Percentiles rank a stretch among this genome's conserved stretches.
phyloP scores from a whole-genome alignment of 164 flowering plant species.

The Sextonia rubra region DNA sequence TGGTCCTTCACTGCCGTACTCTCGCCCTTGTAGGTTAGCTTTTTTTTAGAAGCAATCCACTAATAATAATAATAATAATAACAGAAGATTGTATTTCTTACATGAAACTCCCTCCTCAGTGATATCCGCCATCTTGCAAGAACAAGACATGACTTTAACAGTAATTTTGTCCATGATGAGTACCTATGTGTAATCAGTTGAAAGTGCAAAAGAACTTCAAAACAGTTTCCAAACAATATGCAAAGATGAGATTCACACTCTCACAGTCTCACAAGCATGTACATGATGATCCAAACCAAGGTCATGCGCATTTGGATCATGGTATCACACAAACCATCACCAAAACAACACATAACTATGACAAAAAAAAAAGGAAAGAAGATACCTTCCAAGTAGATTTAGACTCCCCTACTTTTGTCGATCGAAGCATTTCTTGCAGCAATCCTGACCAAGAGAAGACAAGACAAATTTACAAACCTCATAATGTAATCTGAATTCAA shows the following conservation, averaged over 20 bases:
- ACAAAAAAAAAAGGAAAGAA: background rate
- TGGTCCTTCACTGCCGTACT: background rate
- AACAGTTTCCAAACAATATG: background rate
- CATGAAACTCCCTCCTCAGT: constrained; percentile 95
- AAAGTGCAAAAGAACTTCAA: background rate
- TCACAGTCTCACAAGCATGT: no score
- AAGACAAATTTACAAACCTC: background rate
- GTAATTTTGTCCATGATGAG: constrained; percentile 97
- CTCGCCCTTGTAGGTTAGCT: background rate
- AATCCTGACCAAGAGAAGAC: constrained; percentile 43
- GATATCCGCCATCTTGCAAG: constrained; percentile 98
- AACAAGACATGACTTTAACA: constrained; percentile 82
- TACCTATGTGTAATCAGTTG: constrained; percentile 44
- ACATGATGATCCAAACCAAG: no score
- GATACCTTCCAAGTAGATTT: constrained; percentile 94
- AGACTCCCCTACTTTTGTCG: constrained; percentile 60
- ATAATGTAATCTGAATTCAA: background rate
- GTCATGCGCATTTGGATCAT: no score
- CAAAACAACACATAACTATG: background rate
- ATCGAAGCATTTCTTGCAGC: constrained; percentile 87
- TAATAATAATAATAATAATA: background rate
- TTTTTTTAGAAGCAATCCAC: no score
- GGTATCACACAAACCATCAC: no score
- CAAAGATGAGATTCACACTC: background rate
- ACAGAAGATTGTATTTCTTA: constrained; percentile 32